Evolutionary conservation across 1,284 basidiomycete species (phyloP), one percentile per base, ranked within the genome.

Genomic region (Boletus smithii): DNA sequence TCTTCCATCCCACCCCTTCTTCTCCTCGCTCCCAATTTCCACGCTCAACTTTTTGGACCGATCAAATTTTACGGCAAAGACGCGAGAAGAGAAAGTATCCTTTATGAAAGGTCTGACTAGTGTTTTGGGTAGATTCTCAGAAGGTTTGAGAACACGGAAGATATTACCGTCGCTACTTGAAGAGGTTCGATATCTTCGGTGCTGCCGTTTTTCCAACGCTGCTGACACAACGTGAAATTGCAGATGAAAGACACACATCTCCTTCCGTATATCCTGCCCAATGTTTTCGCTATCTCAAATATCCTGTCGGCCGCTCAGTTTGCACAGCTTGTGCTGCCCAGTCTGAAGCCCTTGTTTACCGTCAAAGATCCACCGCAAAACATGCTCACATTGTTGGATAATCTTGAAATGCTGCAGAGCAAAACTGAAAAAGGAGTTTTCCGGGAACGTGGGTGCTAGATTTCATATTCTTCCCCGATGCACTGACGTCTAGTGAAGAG

Each of bases 321-420:
- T 61, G 85, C 86, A 0, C 73, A 73, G 2, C 78, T 83, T 42
- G 90, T 95, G 5, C 73, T 99, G 9, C 92, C 92, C 1, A 90
- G 86, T 60, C 74, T 99, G 30, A 93, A 90, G 61, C 95, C 95
- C 0, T 69, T 99, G 11, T 99, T 99, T 58, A 74, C 74, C 0
- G 73, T 98, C 58, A 94, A 91, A 67, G 97, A 99, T 61, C 95
- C 97, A 18, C 94, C 95, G 0, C 95, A 98, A 68, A 97, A 95
- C 58, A 94, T 97, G 88, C 69, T 95, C 45, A 95, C 91, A 1
- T 70, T 97, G 20, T 69, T 99, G 32, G 95, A 97, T 53, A 95
- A 97, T 62, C 76, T 98, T 13, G 73, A 80, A 18, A 79, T 97
- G 67, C 78, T 99, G 36, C 91, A 95, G 60, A 80, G 77, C 50